phyloP scores from a whole-genome alignment of 1,139 yeast species.

The Blastobotrys elegans region DNA sequence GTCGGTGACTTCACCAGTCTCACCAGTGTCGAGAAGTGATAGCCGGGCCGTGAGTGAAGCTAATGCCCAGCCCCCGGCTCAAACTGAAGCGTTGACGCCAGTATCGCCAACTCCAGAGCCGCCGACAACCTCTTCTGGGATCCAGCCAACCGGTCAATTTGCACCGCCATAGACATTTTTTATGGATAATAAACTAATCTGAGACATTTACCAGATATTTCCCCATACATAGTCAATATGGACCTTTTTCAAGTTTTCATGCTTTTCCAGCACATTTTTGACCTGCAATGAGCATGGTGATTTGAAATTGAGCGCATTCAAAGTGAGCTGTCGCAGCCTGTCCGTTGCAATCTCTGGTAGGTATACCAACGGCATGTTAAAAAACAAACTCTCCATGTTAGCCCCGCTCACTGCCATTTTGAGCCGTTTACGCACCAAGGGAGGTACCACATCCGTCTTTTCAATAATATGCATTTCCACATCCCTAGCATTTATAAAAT shows the following conservation, averaged over 20 bases:
- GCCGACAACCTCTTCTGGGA: no score
- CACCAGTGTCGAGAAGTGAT: background rate
- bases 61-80: background rate
- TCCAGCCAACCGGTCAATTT: background rate
- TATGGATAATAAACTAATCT: background rate
- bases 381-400: background rate
- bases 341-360: constrained; percentile 1
- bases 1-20: background rate
- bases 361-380: background rate
- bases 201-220: no score
- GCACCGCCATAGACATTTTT: no score
- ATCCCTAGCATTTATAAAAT: background rate
- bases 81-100: constrained; percentile 37
- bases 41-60: background rate
- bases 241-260: background rate
- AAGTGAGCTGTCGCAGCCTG: background rate
- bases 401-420: background rate
- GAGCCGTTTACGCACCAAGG: background rate
- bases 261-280: background rate
- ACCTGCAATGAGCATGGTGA: background rate
- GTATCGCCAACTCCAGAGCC: background rate
- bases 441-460: background rate
- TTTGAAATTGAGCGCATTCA: background rate
- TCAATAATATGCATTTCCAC: background rate
- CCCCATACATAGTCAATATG: background rate